These are phyloP conservation scores for Paraglomus brasilianum DNA, from an alignment of 192 early-diverging fungal genomes.

Conservation along the genomic window DNA sequence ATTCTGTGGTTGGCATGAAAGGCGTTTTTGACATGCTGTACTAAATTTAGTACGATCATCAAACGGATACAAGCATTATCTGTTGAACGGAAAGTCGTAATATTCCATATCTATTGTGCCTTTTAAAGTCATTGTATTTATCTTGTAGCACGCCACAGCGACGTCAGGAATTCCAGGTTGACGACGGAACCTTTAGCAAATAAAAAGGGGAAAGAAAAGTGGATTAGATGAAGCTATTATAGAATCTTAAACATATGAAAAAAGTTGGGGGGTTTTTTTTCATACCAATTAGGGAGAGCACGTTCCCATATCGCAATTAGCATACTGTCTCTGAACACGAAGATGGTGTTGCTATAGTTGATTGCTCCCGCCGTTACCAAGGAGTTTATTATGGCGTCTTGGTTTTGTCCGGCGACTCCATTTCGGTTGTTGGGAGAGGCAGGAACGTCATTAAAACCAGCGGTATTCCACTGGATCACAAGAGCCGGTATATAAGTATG, in stretches of 20 bases:
- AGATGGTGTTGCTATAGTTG: neutral
- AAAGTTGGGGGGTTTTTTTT: neutral
- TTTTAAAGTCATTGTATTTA: too few relatives aligned
- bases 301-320: neutral
- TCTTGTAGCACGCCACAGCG: too few relatives aligned
- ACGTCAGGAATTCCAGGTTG: conserved; percentile 6
- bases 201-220: too few relatives aligned
- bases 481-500: too few relatives aligned
- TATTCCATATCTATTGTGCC: too few relatives aligned
- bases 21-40: too few relatives aligned
- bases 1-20: too few relatives aligned
- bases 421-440: conserved; percentile 2
- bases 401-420: conserved; percentile 7
- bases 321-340: neutral
- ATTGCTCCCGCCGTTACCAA: neutral
- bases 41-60: too few relatives aligned
- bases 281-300: neutral
- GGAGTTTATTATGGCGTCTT: neutral
- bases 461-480: conserved; percentile 13
- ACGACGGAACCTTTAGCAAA: conserved; percentile 4
- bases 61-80: too few relatives aligned
- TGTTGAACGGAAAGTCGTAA: too few relatives aligned
- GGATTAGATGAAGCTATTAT: too few relatives aligned
- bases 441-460: conserved; percentile 11
- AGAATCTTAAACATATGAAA: too few relatives aligned